These are phyloP conservation scores for Yamadazyma ubonensis DNA, from an alignment of 805 yeast genomes.

Conservation along the genomic window DNA sequence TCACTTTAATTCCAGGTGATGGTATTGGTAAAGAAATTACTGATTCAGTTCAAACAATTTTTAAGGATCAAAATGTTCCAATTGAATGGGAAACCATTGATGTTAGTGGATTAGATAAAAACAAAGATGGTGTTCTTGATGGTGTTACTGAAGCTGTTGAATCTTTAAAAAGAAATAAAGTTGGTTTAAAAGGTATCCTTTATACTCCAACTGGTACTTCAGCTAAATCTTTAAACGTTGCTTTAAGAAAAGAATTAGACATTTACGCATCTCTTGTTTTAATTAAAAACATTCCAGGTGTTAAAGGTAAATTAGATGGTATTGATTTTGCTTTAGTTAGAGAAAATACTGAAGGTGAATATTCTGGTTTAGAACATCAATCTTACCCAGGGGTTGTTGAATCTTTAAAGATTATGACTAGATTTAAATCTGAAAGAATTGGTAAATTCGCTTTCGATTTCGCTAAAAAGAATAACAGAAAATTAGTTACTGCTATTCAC, in stretches of 20 bases:
- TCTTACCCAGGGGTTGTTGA: constrained; percentile 98
- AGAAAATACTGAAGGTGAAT: constrained; percentile 99
- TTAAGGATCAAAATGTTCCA: constrained; percentile 84
- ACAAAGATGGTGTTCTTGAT: constrained; percentile 70
- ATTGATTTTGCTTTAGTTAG: constrained; percentile 93
- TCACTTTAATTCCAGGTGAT: constrained; percentile 95
- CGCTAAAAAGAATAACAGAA: constrained; percentile 89
- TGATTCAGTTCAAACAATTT: constrained; percentile 87
- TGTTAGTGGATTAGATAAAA: constrained; percentile 47
- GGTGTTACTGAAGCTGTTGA: constrained; percentile 82
- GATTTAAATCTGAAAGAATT: constrained; percentile 92
- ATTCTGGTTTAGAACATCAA: constrained; percentile 97
- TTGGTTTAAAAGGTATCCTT: constrained; percentile 94
- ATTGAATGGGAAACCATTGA: constrained; percentile 80
- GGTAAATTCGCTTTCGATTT: constrained; percentile 97
- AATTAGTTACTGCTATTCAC: constrained; percentile 93
- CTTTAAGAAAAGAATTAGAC: constrained; percentile 93
- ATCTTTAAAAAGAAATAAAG: constrained; percentile 91
- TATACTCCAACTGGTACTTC: constrained; percentile 81
- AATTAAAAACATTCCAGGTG: constrained; percentile 93
- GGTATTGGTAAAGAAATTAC: constrained; percentile 97
- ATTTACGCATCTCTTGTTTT: constrained; percentile 93
- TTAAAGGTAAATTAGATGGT: constrained; percentile 80
- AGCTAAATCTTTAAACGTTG: constrained; percentile 88
- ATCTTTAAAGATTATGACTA: constrained; percentile 91